phyloP scores from a whole-genome alignment of 2,329 filamentous ascomycete genomes.

The Fonsecaea multimorphosa region DNA sequence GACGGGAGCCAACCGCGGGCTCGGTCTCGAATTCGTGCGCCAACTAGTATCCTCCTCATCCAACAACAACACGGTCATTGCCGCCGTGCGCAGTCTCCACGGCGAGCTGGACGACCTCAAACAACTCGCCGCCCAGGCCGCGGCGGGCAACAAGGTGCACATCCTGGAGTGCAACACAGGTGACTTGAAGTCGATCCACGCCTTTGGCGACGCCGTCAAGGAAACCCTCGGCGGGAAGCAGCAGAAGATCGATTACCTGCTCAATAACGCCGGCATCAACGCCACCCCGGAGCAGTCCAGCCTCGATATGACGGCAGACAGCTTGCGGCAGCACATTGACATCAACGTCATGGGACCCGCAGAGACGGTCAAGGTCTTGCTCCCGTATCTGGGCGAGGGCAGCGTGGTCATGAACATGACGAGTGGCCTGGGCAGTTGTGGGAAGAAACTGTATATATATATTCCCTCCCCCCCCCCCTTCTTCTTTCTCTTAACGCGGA shows the following conservation, averaged over 20 bases:
- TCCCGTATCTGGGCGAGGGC: conserved; percentile 38
- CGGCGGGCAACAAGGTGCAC: conserved; percentile 21
- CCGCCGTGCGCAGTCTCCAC: conserved; percentile 21
- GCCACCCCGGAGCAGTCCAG: conserved; percentile 18
- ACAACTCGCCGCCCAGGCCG: conserved; percentile 5
- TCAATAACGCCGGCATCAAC: conserved; percentile 38
- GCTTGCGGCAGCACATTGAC: conserved; percentile 31
- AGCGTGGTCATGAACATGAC: conserved; percentile 31
- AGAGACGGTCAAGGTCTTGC: conserved; percentile 41
- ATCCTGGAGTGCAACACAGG: conserved; percentile 34
- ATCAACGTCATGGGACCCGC: conserved; percentile 44
- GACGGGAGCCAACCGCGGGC: conserved; percentile 43
- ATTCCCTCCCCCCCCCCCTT: background rate
- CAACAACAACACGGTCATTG: conserved; percentile 30
- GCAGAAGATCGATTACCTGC: conserved; percentile 23
- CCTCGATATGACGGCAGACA: conserved; percentile 25
- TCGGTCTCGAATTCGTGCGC: conserved; percentile 39
- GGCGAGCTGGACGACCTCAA: conserved; percentile 25
- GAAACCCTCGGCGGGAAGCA: conserved; percentile 1
- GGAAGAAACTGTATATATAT: conserved; percentile 18
- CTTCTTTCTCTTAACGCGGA: background rate
- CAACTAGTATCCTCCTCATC: conserved; percentile 28
- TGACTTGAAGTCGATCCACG: conserved; percentile 23
- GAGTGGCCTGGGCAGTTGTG: conserved; percentile 31
- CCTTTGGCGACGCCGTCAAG: conserved; percentile 9